Percentiles rank a stretch among this genome's conserved stretches.
phyloP scores from a whole-genome alignment of 331 rosid genomes.

The Ulmus americana region DNA sequence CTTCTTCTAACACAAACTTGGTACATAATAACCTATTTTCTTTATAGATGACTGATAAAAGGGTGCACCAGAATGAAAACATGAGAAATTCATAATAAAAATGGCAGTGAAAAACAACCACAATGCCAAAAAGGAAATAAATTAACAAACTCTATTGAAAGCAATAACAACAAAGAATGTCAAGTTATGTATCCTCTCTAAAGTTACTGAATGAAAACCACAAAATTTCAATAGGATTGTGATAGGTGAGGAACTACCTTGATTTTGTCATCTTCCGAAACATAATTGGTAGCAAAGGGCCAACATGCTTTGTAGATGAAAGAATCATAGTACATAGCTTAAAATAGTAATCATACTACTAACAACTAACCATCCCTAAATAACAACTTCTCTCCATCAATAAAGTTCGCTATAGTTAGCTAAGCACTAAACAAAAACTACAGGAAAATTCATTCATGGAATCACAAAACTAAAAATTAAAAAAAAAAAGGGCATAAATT shows the following conservation, averaged over 20 bases:
- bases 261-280: slow-evolving; percentile 59
- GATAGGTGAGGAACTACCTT: slow-evolving; percentile 4
- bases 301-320: slow-evolving; percentile 57
- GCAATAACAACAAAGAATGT: no score
- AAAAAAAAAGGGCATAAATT: no score
- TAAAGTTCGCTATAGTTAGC: no score
- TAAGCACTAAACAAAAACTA: no score
- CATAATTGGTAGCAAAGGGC: slow-evolving; percentile 32
- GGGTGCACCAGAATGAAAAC: not conserved
- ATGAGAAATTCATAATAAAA: no score
- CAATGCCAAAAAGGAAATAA: not conserved
- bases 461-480: no score
- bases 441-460: no score
- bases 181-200: slow-evolving; percentile 15
- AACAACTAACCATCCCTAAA: no score
- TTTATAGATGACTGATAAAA: slow-evolving; percentile 31
- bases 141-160: no score
- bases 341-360: not conserved
- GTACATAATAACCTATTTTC: slow-evolving; percentile 34
- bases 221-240: slow-evolving; percentile 6
- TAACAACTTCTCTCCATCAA: no score
- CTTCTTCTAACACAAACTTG: slow-evolving; percentile 49
- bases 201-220: slow-evolving; percentile 14
- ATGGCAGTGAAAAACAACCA: not conserved
- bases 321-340: not conserved